Evolutionary conservation across 1,284 basidiomycete genomes (phyloP), one percentile per base, ranked within the genome.

Genomic region (Cutaneotrichosporon daszewskae): DNA sequence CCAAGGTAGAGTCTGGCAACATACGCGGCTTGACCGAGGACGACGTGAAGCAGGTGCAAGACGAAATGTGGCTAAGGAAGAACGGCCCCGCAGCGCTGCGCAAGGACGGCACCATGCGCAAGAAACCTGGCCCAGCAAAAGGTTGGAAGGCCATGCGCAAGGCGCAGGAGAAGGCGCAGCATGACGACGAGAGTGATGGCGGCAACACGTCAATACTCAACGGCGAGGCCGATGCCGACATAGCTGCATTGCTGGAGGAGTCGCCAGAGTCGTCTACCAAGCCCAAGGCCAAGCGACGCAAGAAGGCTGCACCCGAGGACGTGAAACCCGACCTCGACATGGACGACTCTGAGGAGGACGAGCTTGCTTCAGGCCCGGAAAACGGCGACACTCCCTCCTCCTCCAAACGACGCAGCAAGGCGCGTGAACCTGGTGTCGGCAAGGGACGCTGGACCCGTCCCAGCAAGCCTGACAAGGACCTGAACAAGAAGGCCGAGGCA

Each of bases 61-160:
- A 68, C 45, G 64, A 68, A 43, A 66, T 66, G 57, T 68, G 66
- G 66, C 40, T 60, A 26, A 33, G 54, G 29, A 48, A 61, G 48
- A 66, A 62, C 43, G 55, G 49, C 23, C 50, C 50, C 10, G 49
- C 49, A 5, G 55, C 53, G 6, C 55, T 56, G 4, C 60, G 64
- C 41, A 72, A 72, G 50, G 69, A 72, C 47, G 69, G 69, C 17
- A 63, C 62, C 24, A 49, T 65, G 18, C 56, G 69, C 31, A 62
- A 62, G 50, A 72, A 72, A 47, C 68, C 69, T 18, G 68, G 69
- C 14, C 69, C 68, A 1, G 60, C 66, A 3, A 72, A 72, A 43
- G 69, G 69, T 7, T 67, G 65, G 60, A 68, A 66, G 52, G 47
- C 44, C 20, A 53, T 55, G 47, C 52, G 53, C 20, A 31, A 39